These are phyloP conservation scores for Sanghuangporus sanghuang DNA, from an alignment of 1,284 basidiomycete genomes.

Conservation along the genomic window DNA sequence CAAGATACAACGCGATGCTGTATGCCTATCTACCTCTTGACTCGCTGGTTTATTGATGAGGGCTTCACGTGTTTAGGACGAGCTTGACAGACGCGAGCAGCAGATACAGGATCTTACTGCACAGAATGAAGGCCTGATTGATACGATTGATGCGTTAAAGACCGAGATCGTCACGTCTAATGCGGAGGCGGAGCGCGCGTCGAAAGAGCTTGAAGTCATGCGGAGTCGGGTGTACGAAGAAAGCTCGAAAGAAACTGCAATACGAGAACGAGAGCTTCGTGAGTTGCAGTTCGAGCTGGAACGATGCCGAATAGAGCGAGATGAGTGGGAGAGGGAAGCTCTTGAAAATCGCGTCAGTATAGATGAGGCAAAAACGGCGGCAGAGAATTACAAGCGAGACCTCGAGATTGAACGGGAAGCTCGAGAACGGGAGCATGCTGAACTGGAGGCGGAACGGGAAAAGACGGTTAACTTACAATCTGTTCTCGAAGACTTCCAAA, in stretches of 20 bases:
- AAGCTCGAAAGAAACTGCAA: slow-evolving; percentile 62
- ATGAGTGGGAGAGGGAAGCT: slow-evolving; percentile 82
- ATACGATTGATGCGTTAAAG: slow-evolving; percentile 71
- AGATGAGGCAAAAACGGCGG: slow-evolving; percentile 59
- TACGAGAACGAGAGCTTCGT: slow-evolving; percentile 76
- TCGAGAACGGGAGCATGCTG: slow-evolving; percentile 45
- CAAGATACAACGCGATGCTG: slow-evolving; percentile 94
- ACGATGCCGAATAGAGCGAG: slow-evolving; percentile 75
- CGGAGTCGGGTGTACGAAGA: slow-evolving; percentile 58
- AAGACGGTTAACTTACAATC: slow-evolving; percentile 83
- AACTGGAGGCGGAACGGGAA: slow-evolving; percentile 67
- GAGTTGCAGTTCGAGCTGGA: slow-evolving; percentile 83
- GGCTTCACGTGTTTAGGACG: slow-evolving; percentile 63
- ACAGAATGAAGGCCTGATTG: slow-evolving; percentile 69
- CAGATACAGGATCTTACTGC: slow-evolving; percentile 70
- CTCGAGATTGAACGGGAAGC: slow-evolving; percentile 59
- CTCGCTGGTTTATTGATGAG: background rate
- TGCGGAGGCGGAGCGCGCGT: slow-evolving; percentile 65
- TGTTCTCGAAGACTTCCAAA: slow-evolving; percentile 93
- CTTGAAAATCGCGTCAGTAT: slow-evolving; percentile 67
- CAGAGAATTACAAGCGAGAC: slow-evolving; percentile 59
- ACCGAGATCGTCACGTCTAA: slow-evolving; percentile 72
- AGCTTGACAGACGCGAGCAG: slow-evolving; percentile 87
- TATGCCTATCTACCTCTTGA: slow-evolving; percentile 40
- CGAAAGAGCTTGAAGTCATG: slow-evolving; percentile 63